Base-by-base conservation (phyloP, 2,329 filamentous ascomycete species). In the Botrytis hyacinthi region DNA sequence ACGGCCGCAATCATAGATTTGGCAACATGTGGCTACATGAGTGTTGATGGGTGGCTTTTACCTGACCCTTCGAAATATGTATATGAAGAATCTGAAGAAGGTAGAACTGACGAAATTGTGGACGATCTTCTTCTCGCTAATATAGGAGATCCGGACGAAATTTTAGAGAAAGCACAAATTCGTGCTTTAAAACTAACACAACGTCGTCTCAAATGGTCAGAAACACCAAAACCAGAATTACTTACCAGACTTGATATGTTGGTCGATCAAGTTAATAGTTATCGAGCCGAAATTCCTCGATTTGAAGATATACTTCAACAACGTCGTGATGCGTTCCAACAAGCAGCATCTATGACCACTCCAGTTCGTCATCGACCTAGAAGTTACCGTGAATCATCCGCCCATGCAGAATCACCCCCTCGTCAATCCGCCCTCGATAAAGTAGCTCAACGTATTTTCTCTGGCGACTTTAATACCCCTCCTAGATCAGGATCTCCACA, bases 1-100 rank as follows among this genome's bases (percentile, higher is more conserved):
- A 98, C 95, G 0, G 93, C 97, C 78, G 88, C 92, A 0, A 86
- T 98, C 61, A 88, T 97, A 42, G 92, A 93, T 76, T 85, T 99
- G 59, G 93, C 93, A 18, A 90, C 93, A 0, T 98, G 96, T 78
- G 92, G 94, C 9, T 92, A 93, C 76, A 91, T 97, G 80, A 90
- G 91, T 32, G 86, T 98, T 20, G 94, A 98, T 79, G 92, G 93
- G n/a, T 99, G 96, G 95, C 84, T 98, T 44, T 85, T 95, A 9
- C 90, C 93, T 26, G 89, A 91, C 71, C 92, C 93, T 6, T 85
- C 84, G n/a, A 86, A 85, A 74, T 92, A 90, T 79, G 83, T 84
- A 9, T 92, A 88, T 74, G 84, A 85, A 14, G 86, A 86, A 22
- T 82, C 85, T 44, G 76, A 84, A 35, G 76, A 75, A 35, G 78